A percentile compares a stretch with the other conserved stretches of the same genome.
phyloP scores from a whole-genome alignment of 805 yeast species.

The Groenewaldozyma tartarivorans region DNA sequence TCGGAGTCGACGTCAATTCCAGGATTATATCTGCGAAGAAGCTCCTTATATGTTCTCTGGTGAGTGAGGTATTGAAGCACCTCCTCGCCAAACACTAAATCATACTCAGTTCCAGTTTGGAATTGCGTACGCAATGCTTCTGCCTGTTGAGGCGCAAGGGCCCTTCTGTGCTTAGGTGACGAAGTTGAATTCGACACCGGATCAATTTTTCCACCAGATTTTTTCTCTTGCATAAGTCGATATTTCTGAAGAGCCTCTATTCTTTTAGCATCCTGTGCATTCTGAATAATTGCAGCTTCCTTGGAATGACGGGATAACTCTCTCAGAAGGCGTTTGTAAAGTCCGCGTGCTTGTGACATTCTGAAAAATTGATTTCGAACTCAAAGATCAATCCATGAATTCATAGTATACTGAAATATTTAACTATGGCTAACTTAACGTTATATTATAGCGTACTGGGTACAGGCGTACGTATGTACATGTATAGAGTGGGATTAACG shows the following conservation, averaged over 20 bases:
- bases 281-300: constrained; percentile 14
- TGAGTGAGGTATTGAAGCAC: constrained; percentile 52
- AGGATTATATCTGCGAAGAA: constrained; percentile 80
- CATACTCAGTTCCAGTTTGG: constrained; percentile 7
- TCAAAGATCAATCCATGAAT: constrained; percentile 1
- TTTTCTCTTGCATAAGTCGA: constrained; percentile 4
- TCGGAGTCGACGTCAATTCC: constrained; percentile 68
- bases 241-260: constrained; percentile 8
- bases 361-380: constrained; percentile 1
- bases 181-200: no score
- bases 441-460: no score
- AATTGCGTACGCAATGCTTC: constrained; percentile 4
- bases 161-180: no score
- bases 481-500: no score
- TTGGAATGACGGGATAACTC: constrained; percentile 20
- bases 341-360: not conserved
- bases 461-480: no score
- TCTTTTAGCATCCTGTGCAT: constrained; percentile 8
- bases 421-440: no score
- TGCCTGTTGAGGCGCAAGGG: no score
- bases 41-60: constrained; percentile 69
- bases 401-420: no score
- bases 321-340: constrained; percentile 19
- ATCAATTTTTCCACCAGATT: no score
- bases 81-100: constrained; percentile 41